Evolutionary conservation across 169 alveolate genomes (phyloP).

Genomic region (Eimeria zaria): DNA sequence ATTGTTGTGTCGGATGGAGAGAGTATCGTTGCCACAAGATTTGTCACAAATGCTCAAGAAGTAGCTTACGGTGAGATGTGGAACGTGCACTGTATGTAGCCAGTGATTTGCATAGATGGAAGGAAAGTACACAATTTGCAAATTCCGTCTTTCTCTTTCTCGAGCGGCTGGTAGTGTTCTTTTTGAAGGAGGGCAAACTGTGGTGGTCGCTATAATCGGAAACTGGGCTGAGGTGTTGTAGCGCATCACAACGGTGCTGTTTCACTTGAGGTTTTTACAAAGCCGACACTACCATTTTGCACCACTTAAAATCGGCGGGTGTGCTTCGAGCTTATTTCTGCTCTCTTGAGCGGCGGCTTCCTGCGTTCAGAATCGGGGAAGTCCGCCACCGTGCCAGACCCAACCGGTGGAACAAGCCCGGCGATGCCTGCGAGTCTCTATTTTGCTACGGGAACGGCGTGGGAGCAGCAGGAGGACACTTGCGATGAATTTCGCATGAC

Average conservation of each 20-base stretch:
- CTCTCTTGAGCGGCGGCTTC: background rate
- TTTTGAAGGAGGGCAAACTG: background rate
- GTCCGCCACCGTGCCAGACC: constrained; percentile 46
- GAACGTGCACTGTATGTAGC: background rate
- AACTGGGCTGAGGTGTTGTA: background rate
- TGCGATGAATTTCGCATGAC: constrained; percentile 78
- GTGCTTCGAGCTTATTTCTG: background rate
- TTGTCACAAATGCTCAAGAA: constrained; percentile 73
- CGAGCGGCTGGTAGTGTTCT: background rate
- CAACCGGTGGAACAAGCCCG: constrained; percentile 58
- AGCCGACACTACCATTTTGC: background rate
- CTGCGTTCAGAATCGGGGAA: constrained; percentile 66
- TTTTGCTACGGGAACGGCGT: constrained; percentile 83
- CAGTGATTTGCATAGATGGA: background rate
- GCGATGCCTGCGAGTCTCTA: constrained; percentile 82
- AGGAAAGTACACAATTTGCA: background rate
- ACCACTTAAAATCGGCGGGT: background rate
- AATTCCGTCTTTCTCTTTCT: background rate
- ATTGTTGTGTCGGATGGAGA: constrained; percentile 81
- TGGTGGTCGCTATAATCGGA: background rate
- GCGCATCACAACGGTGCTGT: background rate
- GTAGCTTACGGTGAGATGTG: constrained; percentile 56
- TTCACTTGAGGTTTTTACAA: background rate
- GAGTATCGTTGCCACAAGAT: constrained; percentile 79
- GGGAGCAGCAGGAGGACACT: constrained; percentile 67